These are phyloP conservation scores for Populus pruinosa DNA, from an alignment of 345 rosid species.

Conservation along the genomic window DNA sequence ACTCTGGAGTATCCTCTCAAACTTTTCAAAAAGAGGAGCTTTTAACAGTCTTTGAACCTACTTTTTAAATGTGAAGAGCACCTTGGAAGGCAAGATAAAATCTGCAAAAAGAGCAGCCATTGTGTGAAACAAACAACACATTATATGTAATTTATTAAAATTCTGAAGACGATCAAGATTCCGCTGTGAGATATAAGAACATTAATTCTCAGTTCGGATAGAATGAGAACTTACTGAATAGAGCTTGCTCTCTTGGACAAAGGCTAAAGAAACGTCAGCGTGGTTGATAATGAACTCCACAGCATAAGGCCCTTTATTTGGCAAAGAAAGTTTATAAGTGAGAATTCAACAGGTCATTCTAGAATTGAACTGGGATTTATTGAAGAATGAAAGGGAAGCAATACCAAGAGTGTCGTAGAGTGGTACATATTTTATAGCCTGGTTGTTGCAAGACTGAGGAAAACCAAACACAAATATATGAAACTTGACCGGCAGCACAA, in stretches of 20 bases:
- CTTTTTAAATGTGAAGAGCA: conserved; percentile 68
- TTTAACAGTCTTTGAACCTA: conserved; percentile 26
- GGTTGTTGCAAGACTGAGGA: conserved; percentile 78
- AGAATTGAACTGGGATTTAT: not conserved
- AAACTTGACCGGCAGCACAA: not conserved
- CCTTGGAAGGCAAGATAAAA: conserved; percentile 62
- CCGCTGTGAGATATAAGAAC: not conserved
- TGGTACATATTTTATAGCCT: conserved; percentile 72
- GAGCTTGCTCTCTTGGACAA: conserved; percentile 77
- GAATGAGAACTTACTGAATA: conserved; percentile 53
- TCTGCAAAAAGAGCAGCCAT: conserved; percentile 37
- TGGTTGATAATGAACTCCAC: conserved; percentile 93
- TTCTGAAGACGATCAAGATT: not conserved
- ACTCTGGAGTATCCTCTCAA: not conserved
- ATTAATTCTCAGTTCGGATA: not conserved
- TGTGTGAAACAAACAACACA: conserved; percentile 2
- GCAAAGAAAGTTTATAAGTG: not conserved
- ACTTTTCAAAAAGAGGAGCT: not conserved
- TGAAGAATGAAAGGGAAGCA: not conserved
- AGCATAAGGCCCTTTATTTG: conserved; percentile 71
- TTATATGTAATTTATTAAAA: not conserved
- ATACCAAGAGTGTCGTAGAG: conserved; percentile 64
- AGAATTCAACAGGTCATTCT: not conserved
- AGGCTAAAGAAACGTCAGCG: conserved; percentile 76
- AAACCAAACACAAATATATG: not conserved